Evolutionary conservation across 768 basidiomycete genomes (phyloP), one percentile per base, ranked within the genome.

Genomic region (Amanita rimosa): DNA sequence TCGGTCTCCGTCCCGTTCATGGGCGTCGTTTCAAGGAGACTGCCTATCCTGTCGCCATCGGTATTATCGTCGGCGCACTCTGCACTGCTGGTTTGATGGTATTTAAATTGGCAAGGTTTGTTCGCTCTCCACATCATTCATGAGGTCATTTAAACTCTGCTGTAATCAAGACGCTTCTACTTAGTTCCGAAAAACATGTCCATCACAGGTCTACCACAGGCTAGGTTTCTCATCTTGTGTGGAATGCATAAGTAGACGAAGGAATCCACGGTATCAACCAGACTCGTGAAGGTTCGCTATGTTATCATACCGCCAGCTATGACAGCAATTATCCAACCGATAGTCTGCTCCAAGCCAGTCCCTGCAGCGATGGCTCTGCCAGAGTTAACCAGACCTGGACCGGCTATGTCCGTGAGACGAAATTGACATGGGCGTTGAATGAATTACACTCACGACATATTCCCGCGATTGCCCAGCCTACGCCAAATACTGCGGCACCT

Each of bases 401-500:
- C 81, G 51, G 78, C 80, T 83, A 51, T 13, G 16, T 44, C 9
- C n/a, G 51, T 16, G 34, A 46, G 16, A 44, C 16, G 41, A 44
- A 24, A 33, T 29, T 22, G 13, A 19, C 17, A 37, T 7, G 31
- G 35, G 14, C 16, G 27, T 24, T 19, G 10, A n/a, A 45, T 35
- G 31, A 38, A 19, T 21, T 11, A 21, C 14, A 66, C 80, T 58
- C 61, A 81, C 80, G 80, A 60, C 81, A 83, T 42, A 81, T 62
- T 29, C 81, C 81, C 46, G 69, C 63, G 34, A 76, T 55, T 4
- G 75, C 81, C 81, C 81, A 83, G 1, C 81, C 80, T 22, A 78
- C 52, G 42, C 81, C 80, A 58, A 83, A 83, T 33, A 79, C 52
- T 14, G 72, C 67, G 9, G 78, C 69, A 17, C 81, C 81, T 26